Conservation (phyloP, 148 eudicot species). For the Silene latifolia region DNA sequence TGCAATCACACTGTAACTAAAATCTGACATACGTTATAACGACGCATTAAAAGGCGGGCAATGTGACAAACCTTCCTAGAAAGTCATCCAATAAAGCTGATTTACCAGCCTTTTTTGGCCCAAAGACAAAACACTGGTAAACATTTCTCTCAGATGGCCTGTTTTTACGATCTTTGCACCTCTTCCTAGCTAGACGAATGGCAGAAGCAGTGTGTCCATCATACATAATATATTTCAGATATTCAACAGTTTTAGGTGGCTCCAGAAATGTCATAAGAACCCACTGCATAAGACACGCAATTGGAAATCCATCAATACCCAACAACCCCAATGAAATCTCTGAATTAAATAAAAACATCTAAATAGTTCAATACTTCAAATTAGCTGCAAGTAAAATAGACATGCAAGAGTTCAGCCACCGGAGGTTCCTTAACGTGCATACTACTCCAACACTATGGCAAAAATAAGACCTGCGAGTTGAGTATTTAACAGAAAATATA, state of each 20-base stretch:
- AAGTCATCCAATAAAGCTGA: slow-evolving; percentile 66
- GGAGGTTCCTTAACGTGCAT: not conserved
- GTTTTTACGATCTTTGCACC: slow-evolving; percentile 73
- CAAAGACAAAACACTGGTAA: slow-evolving; percentile 92
- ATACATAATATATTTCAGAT: slow-evolving; percentile 73
- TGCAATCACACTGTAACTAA: not conserved
- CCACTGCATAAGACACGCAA: slow-evolving; percentile 54
- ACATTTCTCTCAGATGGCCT: slow-evolving; percentile 77
- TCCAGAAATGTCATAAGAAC: slow-evolving; percentile 82
- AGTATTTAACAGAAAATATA: too few relatives aligned
- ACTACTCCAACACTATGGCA: not conserved
- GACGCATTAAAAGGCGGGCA: not conserved
- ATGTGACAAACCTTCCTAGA: slow-evolving; percentile 53
- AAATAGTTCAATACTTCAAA: not conserved
- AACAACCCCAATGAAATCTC: not conserved
- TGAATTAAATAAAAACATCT: not conserved
- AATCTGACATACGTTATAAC: too few relatives aligned
- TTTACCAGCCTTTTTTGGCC: slow-evolving; percentile 83
- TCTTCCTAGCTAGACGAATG: slow-evolving; percentile 65
- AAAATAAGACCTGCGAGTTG: not conserved
- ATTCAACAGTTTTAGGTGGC: slow-evolving; percentile 75
- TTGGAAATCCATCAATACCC: not conserved
- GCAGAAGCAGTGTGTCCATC: slow-evolving; percentile 70
- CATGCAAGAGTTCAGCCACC: not conserved
- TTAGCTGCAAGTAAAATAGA: not conserved